Percentiles rank a stretch among this genome's conserved stretches.
These are phyloP conservation scores for Trichomonas tenax DNA, from an alignment of 208 protist species.

Conservation along the genomic window DNA sequence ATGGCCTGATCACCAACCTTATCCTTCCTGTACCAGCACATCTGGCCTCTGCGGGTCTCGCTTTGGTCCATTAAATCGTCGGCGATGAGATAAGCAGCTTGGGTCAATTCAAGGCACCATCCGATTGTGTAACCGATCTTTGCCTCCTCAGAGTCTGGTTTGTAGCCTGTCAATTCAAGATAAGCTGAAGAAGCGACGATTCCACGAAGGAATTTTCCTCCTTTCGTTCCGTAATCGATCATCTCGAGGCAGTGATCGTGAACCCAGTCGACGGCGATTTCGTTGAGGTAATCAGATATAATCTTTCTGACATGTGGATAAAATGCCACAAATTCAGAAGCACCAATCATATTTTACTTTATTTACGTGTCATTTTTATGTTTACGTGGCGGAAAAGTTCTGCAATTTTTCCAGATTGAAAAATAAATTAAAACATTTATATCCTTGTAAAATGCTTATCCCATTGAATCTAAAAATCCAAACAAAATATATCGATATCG, in stretches of 20 bases:
- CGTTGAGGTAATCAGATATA: background rate
- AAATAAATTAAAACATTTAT: too few species aligned
- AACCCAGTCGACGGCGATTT: background rate
- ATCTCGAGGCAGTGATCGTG: background rate
- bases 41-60: slow-evolving; percentile 43
- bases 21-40: slow-evolving; percentile 41
- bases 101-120: slow-evolving; percentile 4
- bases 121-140: background rate
- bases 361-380: too few species aligned
- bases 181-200: background rate
- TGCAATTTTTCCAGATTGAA: too few species aligned
- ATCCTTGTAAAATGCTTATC: too few species aligned
- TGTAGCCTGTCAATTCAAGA: background rate
- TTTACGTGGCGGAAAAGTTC: too few species aligned
- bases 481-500: too few species aligned
- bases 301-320: background rate
- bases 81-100: slow-evolving; percentile 47
- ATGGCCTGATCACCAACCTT: slow-evolving; percentile 33
- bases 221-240: background rate
- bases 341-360: too few species aligned
- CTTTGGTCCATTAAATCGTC: slow-evolving; percentile 55
- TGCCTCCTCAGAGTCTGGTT: background rate
- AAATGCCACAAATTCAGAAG: background rate
- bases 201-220: background rate
- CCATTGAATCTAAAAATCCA: too few species aligned